phyloP scores from a whole-genome alignment of 2,329 filamentous ascomycete genomes.

The Shiraia bambusicola region DNA sequence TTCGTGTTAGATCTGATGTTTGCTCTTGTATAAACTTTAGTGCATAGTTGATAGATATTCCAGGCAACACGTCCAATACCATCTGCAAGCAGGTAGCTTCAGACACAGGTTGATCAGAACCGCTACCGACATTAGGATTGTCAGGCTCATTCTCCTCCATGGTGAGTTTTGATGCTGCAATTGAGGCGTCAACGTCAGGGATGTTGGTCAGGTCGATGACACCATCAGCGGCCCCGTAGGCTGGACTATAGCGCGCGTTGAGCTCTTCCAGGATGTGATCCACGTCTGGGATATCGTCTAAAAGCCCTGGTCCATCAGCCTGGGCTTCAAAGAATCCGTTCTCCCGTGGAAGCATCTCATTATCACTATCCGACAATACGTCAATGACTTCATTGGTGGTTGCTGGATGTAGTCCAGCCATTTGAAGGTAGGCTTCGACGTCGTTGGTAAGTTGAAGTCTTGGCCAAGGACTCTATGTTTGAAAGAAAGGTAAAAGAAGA shows the following conservation, averaged over 20 bases:
- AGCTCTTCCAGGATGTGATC: conserved; percentile 6
- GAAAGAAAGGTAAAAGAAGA: too few relatives aligned
- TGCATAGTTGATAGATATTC: conserved; percentile 37
- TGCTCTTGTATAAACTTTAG: conserved; percentile 26
- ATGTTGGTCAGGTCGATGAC: conserved; percentile 26
- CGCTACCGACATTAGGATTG: not conserved
- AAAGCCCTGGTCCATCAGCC: not conserved
- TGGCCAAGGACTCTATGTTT: not conserved
- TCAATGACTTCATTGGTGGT: conserved; percentile 18
- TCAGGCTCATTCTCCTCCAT: not conserved
- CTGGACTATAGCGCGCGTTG: not conserved
- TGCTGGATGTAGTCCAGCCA: conserved; percentile 11
- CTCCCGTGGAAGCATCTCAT: conserved; percentile 8
- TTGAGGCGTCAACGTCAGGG: conserved; percentile 26
- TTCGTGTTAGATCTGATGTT: conserved; percentile 24
- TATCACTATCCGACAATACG: conserved; percentile 27
- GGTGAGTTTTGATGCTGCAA: conserved; percentile 11
- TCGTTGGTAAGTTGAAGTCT: not conserved
- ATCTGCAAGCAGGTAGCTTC: conserved; percentile 33
- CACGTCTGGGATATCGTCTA: conserved; percentile 5
- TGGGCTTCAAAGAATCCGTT: conserved; percentile 9
- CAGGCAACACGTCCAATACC: conserved; percentile 38
- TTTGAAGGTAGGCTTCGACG: not conserved
- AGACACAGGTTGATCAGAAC: conserved; percentile 11
- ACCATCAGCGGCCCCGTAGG: conserved; percentile 3